These are phyloP conservation scores for Aaosphaeria pasadenensis DNA, from an alignment of 2,329 filamentous ascomycete species.

Conservation along the genomic window DNA sequence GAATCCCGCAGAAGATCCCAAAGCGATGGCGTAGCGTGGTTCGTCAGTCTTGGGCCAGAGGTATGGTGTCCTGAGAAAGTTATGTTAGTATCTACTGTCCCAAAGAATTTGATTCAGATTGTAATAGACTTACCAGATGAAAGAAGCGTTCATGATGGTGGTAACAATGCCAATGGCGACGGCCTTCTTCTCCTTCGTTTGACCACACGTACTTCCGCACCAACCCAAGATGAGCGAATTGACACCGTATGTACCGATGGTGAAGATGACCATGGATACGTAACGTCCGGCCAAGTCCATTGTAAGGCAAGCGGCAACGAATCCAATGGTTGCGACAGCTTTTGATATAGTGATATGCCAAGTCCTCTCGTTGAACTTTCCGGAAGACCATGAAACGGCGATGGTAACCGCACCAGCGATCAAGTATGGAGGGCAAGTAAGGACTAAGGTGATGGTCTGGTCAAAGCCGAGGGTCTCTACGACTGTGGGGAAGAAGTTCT, in stretches of 20 bases:
- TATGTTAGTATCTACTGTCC: neutral
- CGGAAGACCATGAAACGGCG: constrained; percentile 32
- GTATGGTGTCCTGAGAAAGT: constrained; percentile 24
- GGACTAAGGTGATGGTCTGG: constrained; percentile 48
- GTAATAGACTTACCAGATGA: constrained; percentile 33
- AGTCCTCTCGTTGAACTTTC: constrained; percentile 38
- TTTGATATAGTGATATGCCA: constrained; percentile 42
- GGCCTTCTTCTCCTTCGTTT: constrained; percentile 47
- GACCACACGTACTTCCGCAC: constrained; percentile 43
- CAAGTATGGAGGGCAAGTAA: constrained; percentile 40
- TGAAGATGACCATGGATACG: constrained; percentile 30
- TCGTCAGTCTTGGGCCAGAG: constrained; percentile 31
- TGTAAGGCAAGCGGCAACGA: constrained; percentile 34
- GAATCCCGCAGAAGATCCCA: constrained; percentile 30
- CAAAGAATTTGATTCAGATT: neutral
- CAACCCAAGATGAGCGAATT: constrained; percentile 46
- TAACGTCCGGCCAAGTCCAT: constrained; percentile 36
- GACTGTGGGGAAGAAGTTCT: constrained; percentile 46
- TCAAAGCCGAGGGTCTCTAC: constrained; percentile 51
- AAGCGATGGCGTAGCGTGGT: constrained; percentile 28
- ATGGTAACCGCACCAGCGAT: constrained; percentile 29
- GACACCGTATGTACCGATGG: constrained; percentile 34
- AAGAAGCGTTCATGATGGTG: constrained; percentile 41
- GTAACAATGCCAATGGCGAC: constrained; percentile 46
- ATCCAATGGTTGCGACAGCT: constrained; percentile 37